These are phyloP conservation scores for Pyrus pyrifolia DNA, from an alignment of 306 rosid species.

Conservation along the genomic window DNA sequence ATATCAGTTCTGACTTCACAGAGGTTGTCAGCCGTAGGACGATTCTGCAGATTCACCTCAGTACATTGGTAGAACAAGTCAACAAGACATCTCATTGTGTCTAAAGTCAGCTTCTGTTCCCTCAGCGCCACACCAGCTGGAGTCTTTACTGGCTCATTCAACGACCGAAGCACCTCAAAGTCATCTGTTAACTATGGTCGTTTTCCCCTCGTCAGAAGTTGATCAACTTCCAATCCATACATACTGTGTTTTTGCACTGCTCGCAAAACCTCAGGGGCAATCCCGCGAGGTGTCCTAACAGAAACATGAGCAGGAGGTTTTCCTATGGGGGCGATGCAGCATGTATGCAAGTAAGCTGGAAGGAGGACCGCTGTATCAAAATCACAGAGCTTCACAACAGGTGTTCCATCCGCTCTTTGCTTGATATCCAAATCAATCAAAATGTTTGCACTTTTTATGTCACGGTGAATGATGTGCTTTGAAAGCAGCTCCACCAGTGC, in stretches of 20 bases:
- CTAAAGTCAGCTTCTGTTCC: conserved; percentile 31
- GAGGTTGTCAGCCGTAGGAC: conserved; percentile 70
- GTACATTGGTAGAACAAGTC: conserved; percentile 66
- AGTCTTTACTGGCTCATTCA: conserved; percentile 10
- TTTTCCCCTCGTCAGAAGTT: conserved; percentile 52
- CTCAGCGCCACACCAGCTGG: conserved; percentile 45
- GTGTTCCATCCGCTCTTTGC: conserved; percentile 58
- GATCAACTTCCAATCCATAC: conserved; percentile 83
- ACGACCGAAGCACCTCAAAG: conserved; percentile 32
- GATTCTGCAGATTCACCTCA: conserved; percentile 48
- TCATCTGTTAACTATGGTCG: conserved; percentile 62
- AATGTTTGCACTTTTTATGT: conserved; percentile 77
- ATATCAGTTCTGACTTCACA: conserved; percentile 33
- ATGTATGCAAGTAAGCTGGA: conserved; percentile 62
- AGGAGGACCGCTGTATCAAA: conserved; percentile 92
- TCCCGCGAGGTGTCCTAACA: conserved; percentile 96
- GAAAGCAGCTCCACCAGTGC: conserved; percentile 82
- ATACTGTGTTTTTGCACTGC: conserved; percentile 51
- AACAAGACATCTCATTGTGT: conserved; percentile 42
- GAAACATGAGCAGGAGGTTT: conserved; percentile 72
- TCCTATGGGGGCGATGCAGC: conserved; percentile 83
- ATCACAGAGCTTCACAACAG: conserved; percentile 87
- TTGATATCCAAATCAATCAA: conserved; percentile 65
- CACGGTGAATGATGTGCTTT: conserved; percentile 89
- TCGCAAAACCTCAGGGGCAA: conserved; percentile 92